Base-by-base conservation (phyloP, 108 stramenopile species). In the Skeletonema potamos region DNA sequence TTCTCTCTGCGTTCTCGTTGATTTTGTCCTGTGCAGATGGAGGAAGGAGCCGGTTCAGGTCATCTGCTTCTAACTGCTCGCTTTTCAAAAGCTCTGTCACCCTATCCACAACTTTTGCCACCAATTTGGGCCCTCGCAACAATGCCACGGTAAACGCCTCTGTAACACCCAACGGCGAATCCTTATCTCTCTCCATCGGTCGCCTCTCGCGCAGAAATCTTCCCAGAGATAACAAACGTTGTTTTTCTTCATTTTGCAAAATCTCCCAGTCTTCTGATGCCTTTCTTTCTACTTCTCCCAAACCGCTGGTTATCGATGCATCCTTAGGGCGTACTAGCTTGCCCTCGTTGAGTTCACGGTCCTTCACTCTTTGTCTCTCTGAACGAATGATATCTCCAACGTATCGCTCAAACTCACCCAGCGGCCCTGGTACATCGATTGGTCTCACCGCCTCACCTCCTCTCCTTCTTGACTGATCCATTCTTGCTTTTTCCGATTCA, bases 341-440 rank as follows among this genome's bases (percentile, higher is more conserved):
- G 8, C 74, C 78, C n/a, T 81, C 79, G 29, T 82, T 76, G 32
- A 59, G 54, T 33, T 85, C 69, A 22, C 77, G 72, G 79, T 87
- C 77, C 58, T 64, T 70, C 3, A 73, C 85, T 34, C 92, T 69
- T 61, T 82, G 82, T 63, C 84, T 76, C 69, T 92, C 92, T 10
- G 88, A 85, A 9, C 75, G 57, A 18, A 90, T 68, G 9, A 89
- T 64, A 62, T 90, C 87, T 48, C 84, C 64, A 1, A 89, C 83
- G 34, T 72, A 68, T 58, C 80, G 63, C 41, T 92, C 92, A 37
- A 92, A 77, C 73, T 92, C 92, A 0, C 92, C 92, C 58, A 92
- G 46, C 4, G 92, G 92, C 13, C 92, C 92, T 10, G 92, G 89
- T 33, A 92, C 84, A 82, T 92, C 92, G 43, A 92, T 90, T 9